Percentiles rank a stretch among this genome's conserved stretches.
phyloP scores from a whole-genome alignment of 2,329 filamentous ascomycete species.

The Aquanectria penicillioides region DNA sequence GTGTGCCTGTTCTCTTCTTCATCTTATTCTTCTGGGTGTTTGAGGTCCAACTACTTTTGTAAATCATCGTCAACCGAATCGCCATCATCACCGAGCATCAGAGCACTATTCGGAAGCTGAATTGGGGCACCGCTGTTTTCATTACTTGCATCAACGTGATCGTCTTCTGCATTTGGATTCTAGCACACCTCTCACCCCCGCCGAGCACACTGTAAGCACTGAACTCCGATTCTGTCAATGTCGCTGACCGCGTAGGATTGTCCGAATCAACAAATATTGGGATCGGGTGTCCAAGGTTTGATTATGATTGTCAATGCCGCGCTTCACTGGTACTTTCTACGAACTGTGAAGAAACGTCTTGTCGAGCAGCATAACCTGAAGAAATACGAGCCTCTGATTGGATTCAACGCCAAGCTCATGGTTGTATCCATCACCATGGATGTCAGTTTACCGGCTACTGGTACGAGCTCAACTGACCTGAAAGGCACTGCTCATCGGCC shows the following conservation, averaged over 20 bases:
- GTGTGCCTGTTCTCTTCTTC: conserved; percentile 48
- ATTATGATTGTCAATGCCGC: conserved; percentile 60
- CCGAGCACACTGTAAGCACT: conserved; percentile 47
- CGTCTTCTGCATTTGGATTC: conserved; percentile 65
- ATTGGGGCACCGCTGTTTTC: conserved; percentile 56
- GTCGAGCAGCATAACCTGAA: conserved; percentile 57
- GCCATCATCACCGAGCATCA: conserved; percentile 57
- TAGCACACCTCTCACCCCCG: conserved; percentile 53
- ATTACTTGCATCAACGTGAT: conserved; percentile 62
- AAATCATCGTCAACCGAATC: conserved; percentile 66
- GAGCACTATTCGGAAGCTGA: conserved; percentile 51
- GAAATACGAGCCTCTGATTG: conserved; percentile 61
- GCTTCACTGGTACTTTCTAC: conserved; percentile 64
- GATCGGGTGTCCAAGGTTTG: conserved; percentile 63
- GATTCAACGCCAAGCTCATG: conserved; percentile 62
- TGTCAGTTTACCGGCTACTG: conserved; percentile 34
- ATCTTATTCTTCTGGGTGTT: conserved; percentile 54
- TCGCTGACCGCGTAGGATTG: conserved; percentile 36
- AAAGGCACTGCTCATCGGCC: conserved; percentile 44
- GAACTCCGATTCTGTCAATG: rapidly evolving
- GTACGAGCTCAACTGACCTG: no score
- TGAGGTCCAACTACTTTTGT: conserved; percentile 61
- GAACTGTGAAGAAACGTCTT: conserved; percentile 56
- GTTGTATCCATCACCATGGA: conserved; percentile 61
- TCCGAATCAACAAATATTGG: conserved; percentile 61